Percentiles rank a stretch among this genome's conserved stretches.
Evolutionary conservation across 148 eudicot species (phyloP).

Genomic region (Rhododendron griersonianum): DNA sequence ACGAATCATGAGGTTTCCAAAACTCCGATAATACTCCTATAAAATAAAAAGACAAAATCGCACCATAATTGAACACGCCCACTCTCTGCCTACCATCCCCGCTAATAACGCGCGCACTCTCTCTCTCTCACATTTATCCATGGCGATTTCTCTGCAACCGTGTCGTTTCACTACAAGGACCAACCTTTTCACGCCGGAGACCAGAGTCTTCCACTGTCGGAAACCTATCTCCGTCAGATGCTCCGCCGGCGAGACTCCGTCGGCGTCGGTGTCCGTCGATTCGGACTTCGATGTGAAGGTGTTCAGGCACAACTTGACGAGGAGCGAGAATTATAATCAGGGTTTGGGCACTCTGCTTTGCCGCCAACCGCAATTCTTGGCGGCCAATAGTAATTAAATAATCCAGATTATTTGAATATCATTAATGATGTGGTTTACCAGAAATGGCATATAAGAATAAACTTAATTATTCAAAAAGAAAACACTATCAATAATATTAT

Average conservation of each 20-base stretch:
- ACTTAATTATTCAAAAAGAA: too few relatives aligned
- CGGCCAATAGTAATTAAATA: too few relatives aligned
- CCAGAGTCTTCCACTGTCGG: conserved; percentile 24
- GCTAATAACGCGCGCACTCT: too few relatives aligned
- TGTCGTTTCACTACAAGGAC: conserved; percentile 32
- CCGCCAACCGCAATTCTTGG: too few relatives aligned
- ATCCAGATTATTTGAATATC: too few relatives aligned
- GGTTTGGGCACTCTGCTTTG: conserved; percentile 60
- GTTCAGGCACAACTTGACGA: conserved; percentile 81
- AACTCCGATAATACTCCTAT: not conserved
- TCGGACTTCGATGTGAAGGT: conserved; percentile 76
- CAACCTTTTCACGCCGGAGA: conserved; percentile 39
- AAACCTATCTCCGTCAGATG: conserved; percentile 49
- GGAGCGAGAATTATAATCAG: conserved; percentile 87
- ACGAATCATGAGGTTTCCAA: too few relatives aligned
- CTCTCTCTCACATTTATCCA: not conserved
- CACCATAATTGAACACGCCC: not conserved
- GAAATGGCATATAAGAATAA: too few relatives aligned
- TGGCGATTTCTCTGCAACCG: conserved; percentile 55
- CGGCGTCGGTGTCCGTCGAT: conserved; percentile 25
- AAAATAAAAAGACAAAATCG: not conserved
- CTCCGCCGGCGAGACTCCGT: conserved; percentile 42
- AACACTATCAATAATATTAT: too few relatives aligned
- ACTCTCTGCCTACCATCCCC: too few relatives aligned
- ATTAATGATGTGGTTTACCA: too few relatives aligned